These are phyloP conservation scores for Pseudogymnoascus sp. DNA, from an alignment of 2,329 filamentous ascomycete genomes.

Conservation along the genomic window DNA sequence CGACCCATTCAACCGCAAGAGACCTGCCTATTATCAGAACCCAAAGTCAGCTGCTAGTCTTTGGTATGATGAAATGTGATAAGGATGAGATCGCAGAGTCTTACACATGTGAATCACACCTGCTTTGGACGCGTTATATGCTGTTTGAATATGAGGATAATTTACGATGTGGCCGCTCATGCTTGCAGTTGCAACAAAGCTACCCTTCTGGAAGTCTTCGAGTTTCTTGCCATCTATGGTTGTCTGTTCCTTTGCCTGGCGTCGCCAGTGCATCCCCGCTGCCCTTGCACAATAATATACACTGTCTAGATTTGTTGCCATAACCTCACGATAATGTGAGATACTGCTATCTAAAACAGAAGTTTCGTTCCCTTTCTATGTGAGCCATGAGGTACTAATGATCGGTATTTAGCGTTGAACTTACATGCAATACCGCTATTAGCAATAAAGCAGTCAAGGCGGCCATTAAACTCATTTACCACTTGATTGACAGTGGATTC, in stretches of 20 bases:
- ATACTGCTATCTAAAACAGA: background rate
- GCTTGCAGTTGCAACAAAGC: constrained; percentile 57
- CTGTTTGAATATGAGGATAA: constrained; percentile 55
- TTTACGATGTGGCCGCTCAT: constrained; percentile 49
- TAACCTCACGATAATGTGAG: constrained; percentile 39
- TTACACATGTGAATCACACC: constrained; percentile 51
- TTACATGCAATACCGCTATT: constrained; percentile 56
- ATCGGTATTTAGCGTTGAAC: too few relatives aligned
- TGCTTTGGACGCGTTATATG: constrained; percentile 58
- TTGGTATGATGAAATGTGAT: too few relatives aligned
- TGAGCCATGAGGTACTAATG: too few relatives aligned
- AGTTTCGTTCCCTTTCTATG: constrained; percentile 35
- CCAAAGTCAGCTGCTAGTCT: too few relatives aligned
- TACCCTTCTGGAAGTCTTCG: constrained; percentile 40
- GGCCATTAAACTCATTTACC: constrained; percentile 56
- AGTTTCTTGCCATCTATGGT: constrained; percentile 38
- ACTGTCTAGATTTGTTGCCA: constrained; percentile 58
- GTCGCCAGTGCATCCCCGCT: constrained; percentile 51
- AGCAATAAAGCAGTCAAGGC: constrained; percentile 59
- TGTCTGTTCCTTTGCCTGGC: background rate
- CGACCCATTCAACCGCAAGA: constrained; percentile 60
- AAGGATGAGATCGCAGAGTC: too few relatives aligned
- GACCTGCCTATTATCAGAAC: constrained; percentile 36
- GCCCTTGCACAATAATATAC: constrained; percentile 60
- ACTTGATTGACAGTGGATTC: constrained; percentile 44